phyloP scores from a whole-genome alignment of 2,329 filamentous ascomycete species.

The Cadophora sp. region DNA sequence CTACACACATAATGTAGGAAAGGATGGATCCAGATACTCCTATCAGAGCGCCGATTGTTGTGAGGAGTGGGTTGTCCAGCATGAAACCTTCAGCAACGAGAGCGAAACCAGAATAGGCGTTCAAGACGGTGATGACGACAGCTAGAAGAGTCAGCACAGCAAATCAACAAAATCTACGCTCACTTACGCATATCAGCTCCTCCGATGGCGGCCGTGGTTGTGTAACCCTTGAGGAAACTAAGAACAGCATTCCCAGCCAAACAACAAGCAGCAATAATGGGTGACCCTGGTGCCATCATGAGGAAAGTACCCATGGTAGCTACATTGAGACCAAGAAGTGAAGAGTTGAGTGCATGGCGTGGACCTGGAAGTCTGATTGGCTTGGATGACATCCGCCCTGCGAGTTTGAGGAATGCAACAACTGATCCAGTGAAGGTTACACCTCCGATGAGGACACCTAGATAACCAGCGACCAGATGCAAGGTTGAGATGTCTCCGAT shows the following conservation, averaged over 20 bases:
- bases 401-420: constrained; percentile 87
- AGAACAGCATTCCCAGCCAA: constrained; percentile 77
- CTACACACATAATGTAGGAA: constrained; percentile 86
- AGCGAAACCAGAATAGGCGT: constrained; percentile 90
- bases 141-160: constrained; percentile 50
- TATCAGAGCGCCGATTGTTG: constrained; percentile 85
- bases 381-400: constrained; percentile 80
- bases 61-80: constrained; percentile 85
- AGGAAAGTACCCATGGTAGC: constrained; percentile 87
- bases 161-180: not conserved
- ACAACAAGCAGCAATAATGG: constrained; percentile 79
- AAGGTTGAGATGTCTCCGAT: constrained; percentile 75
- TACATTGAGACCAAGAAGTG: constrained; percentile 76
- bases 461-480: constrained; percentile 84
- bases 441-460: constrained; percentile 85
- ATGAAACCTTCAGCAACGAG: constrained; percentile 91
- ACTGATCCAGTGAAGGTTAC: constrained; percentile 92
- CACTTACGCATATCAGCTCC: constrained; percentile 84
- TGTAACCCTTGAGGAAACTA: constrained; percentile 86
- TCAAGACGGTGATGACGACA: constrained; percentile 88
- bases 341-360: constrained; percentile 77
- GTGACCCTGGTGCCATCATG: constrained; percentile 80
- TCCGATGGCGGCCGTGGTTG: constrained; percentile 86
- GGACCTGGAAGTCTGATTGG: constrained; percentile 73
- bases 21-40: constrained; percentile 89